These are phyloP conservation scores for Wickerhamomyces ciferrii DNA, from an alignment of 805 yeast genomes.

Conservation along the genomic window DNA sequence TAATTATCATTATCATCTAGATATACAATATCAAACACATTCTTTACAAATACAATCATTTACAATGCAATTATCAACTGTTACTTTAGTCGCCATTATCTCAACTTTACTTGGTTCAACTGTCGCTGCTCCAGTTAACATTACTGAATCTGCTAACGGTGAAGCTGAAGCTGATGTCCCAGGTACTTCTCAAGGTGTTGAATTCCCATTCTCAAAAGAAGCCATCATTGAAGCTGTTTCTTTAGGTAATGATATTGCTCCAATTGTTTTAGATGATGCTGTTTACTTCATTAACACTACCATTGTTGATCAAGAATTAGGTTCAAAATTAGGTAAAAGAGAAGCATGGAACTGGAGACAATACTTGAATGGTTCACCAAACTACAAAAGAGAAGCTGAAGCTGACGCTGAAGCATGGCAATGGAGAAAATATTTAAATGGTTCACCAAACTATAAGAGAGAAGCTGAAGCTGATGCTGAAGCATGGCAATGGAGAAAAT, in stretches of 20 bases:
- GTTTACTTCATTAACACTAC: not conserved
- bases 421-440: not conserved
- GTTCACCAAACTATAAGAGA: not conserved
- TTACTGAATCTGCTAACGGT: not conserved
- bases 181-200: not conserved
- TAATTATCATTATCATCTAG: not conserved
- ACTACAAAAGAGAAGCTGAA: not conserved
- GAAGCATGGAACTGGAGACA: not conserved
- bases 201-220: not conserved
- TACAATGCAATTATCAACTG: not conserved
- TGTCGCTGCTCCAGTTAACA: not conserved
- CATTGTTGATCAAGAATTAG: not conserved
- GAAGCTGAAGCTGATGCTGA: slow-evolving; percentile 1
- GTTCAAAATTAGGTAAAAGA: not conserved
- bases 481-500: not conserved
- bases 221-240: slow-evolving; percentile 1
- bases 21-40: not conserved
- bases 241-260: not conserved
- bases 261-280: not conserved
- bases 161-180: not conserved
- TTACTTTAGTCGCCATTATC: not conserved
- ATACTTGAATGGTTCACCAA: not conserved
- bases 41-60: not conserved
- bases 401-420: not conserved
- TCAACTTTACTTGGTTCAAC: not conserved